Percentiles rank a stretch among this genome's conserved stretches.
Conservation (phyloP, 306 rosid genomes). For the Trifolium fragiferum region DNA sequence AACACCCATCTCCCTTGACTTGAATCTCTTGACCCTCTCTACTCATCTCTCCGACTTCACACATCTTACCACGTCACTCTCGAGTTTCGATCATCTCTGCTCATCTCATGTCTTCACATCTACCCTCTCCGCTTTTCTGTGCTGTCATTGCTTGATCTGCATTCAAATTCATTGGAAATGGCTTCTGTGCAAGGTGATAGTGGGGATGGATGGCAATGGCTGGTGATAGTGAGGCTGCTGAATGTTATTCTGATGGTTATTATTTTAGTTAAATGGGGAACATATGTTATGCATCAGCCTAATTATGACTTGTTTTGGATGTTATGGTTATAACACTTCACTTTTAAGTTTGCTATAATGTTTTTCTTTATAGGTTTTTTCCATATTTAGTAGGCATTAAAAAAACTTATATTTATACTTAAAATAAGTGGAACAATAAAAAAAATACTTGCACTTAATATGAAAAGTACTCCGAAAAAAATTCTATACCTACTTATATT, state of each 20-base stretch:
- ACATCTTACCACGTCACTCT: background rate
- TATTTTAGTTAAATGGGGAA: background rate
- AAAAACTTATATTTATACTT: background rate
- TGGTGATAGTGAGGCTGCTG: background rate
- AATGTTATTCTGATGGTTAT: conserved; percentile 4
- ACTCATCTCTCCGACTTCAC: background rate
- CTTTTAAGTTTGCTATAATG: background rate
- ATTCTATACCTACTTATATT: too few species aligned
- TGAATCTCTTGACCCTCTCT: conserved; percentile 1
- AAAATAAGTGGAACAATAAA: background rate
- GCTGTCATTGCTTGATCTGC: background rate
- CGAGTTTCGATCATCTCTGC: background rate
- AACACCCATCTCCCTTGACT: conserved; percentile 7
- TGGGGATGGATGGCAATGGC: background rate
- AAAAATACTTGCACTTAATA: background rate
- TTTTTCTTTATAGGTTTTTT: background rate
- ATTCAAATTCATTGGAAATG: conserved; percentile 3
- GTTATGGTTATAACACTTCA: background rate
- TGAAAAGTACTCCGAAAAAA: too few species aligned
- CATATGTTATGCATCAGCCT: background rate
- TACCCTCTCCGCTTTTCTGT: background rate
- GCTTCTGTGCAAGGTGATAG: background rate
- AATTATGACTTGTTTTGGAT: background rate
- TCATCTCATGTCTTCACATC: background rate
- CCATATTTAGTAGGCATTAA: background rate